Evolutionary conservation across 2,329 filamentous ascomycete species (phyloP).

Genomic region (Verticillium zaregamsianum): DNA sequence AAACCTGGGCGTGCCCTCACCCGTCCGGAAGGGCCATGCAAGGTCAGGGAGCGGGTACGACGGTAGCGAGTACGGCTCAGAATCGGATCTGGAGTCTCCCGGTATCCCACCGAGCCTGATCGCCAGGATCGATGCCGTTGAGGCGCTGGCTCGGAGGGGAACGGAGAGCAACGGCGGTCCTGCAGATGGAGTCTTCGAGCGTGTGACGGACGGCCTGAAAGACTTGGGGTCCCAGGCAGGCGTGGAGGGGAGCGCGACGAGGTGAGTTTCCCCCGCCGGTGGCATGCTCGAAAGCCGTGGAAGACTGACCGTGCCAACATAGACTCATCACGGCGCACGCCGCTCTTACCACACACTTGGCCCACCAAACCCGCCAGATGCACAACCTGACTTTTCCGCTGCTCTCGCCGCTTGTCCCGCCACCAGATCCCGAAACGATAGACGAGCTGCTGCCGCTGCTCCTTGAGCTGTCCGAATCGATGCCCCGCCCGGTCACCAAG

Average conservation of each 20-base stretch:
- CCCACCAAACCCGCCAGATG: constrained; percentile 70
- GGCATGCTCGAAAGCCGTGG: not conserved
- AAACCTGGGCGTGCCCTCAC: not conserved
- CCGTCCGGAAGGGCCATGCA: not conserved
- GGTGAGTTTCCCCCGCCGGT: constrained; percentile 40
- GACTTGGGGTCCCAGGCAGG: constrained; percentile 70
- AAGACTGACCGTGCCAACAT: constrained; percentile 2
- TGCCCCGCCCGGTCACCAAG: constrained; percentile 60
- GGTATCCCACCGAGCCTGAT: constrained; percentile 64
- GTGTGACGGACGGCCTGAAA: constrained; percentile 65
- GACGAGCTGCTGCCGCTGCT: constrained; percentile 68
- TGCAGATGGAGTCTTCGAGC: constrained; percentile 61
- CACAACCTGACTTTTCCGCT: constrained; percentile 69
- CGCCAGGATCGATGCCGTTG: constrained; percentile 67
- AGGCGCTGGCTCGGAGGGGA: constrained; percentile 62
- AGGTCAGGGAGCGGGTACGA: constrained; percentile 53
- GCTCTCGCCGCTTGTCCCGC: constrained; percentile 62
- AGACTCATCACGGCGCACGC: constrained; percentile 74
- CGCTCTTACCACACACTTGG: constrained; percentile 68
- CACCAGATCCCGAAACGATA: constrained; percentile 60
- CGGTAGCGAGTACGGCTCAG: constrained; percentile 70
- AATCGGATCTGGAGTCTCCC: constrained; percentile 65
- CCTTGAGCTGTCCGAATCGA: constrained; percentile 57
- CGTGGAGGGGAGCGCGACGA: constrained; percentile 67
- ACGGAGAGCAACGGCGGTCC: constrained; percentile 63